Percentiles rank a stretch among this genome's conserved stretches.
Evolutionary conservation across 2,329 filamentous ascomycete species (phyloP).

Genomic region (Pyricularia pennisetigena): DNA sequence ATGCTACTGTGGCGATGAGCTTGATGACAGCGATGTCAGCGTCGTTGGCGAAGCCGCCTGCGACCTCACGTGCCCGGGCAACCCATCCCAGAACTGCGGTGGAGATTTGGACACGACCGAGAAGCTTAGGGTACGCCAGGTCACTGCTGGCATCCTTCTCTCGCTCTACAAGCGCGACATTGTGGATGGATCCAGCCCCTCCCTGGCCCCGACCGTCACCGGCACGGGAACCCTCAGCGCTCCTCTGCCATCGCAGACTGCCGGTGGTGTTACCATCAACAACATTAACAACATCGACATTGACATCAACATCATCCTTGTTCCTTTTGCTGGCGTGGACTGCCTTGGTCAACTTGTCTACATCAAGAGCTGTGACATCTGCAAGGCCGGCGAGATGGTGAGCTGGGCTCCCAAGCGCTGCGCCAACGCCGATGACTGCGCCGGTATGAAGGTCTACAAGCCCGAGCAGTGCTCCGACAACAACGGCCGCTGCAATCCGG

Average conservation of each 20-base stretch:
- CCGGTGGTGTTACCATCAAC: not conserved
- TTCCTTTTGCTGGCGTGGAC: not conserved
- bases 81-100: not conserved
- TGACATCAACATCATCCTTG: slow-evolving; percentile 1
- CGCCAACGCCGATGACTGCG: slow-evolving; percentile 2
- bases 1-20: slow-evolving; percentile 2
- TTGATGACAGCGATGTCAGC: not conserved
- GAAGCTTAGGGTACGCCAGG: not conserved
- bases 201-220: not conserved
- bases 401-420: not conserved
- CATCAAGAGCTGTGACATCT: not conserved
- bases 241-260: not conserved
- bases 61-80: not conserved
- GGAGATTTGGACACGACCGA: not conserved
- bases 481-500: not conserved
- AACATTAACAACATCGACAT: not conserved
- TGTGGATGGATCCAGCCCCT: not conserved
- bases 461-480: not conserved
- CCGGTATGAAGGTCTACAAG: not conserved
- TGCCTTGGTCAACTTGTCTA: not conserved
- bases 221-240: not conserved
- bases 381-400: not conserved
- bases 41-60: not conserved
- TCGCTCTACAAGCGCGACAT: not conserved
- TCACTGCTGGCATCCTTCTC: not conserved